Conservation (phyloP, 1,284 basidiomycete species). For the Singerocomus rubriflavus region DNA sequence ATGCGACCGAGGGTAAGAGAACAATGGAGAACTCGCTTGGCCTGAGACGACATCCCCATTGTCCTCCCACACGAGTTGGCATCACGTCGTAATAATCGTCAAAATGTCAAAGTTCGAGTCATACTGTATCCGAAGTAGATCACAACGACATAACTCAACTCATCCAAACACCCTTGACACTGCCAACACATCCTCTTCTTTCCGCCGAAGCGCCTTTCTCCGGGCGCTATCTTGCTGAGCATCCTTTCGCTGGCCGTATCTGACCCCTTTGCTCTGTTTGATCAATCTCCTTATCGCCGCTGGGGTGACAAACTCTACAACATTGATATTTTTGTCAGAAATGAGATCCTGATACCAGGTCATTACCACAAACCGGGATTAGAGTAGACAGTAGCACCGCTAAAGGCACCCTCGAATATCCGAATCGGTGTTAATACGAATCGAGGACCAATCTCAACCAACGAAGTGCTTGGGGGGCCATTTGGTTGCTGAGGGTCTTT, state of each 20-base stretch:
- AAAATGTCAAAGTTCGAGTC: constrained; percentile 1
- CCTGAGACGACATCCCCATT: constrained; percentile 16
- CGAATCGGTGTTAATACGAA: constrained; percentile 98
- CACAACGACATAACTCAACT: constrained; percentile 14
- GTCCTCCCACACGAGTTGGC: constrained; percentile 10
- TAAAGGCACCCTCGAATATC: constrained; percentile 97
- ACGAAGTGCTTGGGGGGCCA: constrained; percentile 70
- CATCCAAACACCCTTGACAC: constrained; percentile 88
- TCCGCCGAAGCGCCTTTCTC: constrained; percentile 65
- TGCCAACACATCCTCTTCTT: constrained; percentile 78
- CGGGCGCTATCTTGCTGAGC: constrained; percentile 65
- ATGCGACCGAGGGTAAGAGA: constrained; percentile 14
- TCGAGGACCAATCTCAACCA: constrained; percentile 95
- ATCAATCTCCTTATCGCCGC: constrained; percentile 74
- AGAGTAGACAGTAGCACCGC: constrained; percentile 93
- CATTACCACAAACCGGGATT: constrained; percentile 72
- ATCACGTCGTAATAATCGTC: not conserved
- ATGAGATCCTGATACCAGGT: not conserved
- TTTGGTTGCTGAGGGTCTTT: constrained; percentile 76
- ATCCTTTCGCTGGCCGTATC: constrained; percentile 79
- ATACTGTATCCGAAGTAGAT: not conserved
- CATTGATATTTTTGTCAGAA: constrained; percentile 7
- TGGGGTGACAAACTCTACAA: constrained; percentile 86
- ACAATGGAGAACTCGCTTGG: constrained; percentile 33
- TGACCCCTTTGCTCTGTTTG: constrained; percentile 73